Conservation (phyloP, 371 early-diverging fungal species). For the Mucor racemosus region DNA sequence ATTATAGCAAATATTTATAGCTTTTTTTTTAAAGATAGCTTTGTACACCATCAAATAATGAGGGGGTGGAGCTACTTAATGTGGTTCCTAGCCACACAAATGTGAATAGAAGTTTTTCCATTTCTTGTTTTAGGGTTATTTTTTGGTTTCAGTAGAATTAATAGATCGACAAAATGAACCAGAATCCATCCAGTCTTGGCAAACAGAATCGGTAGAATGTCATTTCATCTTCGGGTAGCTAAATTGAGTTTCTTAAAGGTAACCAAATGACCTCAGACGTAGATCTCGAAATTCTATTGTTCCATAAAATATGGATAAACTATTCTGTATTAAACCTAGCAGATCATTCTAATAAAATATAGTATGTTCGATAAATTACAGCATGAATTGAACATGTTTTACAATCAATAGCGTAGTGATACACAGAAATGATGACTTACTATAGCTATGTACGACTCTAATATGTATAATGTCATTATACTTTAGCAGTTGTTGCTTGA, state of each 20-base stretch:
- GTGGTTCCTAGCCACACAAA: constrained; percentile 3
- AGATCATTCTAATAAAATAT: too few species aligned
- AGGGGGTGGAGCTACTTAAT: not conserved
- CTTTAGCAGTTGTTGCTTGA: not conserved
- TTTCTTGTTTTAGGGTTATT: not conserved
- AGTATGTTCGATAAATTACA: not conserved
- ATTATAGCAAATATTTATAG: constrained; percentile 10
- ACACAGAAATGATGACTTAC: not conserved
- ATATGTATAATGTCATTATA: not conserved
- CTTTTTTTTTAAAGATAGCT: not conserved
- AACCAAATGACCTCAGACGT: not conserved
- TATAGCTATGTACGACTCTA: not conserved
- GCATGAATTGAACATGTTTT: not conserved
- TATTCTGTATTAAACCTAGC: not conserved
- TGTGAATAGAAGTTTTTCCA: not conserved
- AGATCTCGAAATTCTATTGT: constrained; percentile 3
- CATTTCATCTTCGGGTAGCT: not conserved
- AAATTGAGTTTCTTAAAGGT: not conserved
- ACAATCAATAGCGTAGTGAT: not conserved
- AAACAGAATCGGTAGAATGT: constrained; percentile 2
- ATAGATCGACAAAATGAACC: not conserved
- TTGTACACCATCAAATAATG: not conserved
- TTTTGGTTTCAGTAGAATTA: not conserved
- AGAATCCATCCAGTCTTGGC: not conserved
- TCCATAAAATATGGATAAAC: not conserved